Base-by-base conservation (phyloP, 176 grass and related monocot species). In the Otatea glauca region DNA sequence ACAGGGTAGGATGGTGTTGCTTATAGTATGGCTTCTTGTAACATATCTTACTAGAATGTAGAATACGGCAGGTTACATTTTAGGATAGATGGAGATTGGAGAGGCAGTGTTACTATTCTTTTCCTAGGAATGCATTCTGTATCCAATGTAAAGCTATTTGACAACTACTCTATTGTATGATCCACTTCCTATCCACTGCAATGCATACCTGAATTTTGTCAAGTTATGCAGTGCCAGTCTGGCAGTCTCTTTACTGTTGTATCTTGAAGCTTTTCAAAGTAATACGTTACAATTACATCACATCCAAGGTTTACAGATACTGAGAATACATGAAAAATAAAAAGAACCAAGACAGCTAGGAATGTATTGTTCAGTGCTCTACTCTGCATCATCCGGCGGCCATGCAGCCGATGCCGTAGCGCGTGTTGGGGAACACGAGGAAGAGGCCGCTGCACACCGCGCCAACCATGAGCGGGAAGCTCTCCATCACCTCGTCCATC, bases 401-500 rank as follows among this genome's bases (percentile, higher is more conserved):
- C 65, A 86, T 82, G 78, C 91, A 93, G 11, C 89, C 91, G 65
- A 96, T 87, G 48, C 94, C 89, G 16, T 85, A 88, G 81, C 94
- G 87, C 15, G 86, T 86, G 65, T 81, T 91, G 55, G 91, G 91
- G 79, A 96, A 93, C 65, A 93, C 74, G 9, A 92, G 69, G 83
- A 93, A 97, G 51, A 93, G 68, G 47, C 53, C 21, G 53, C 91
- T 97, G 79, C 94, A 86, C 21, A 88, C 83, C 8, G 84, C 70
- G 34, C 89, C 85, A 4, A 88, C 89, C 91, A 93, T 88, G 65
- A 97, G 34, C 15, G 87, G 94, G 34, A 88, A 92, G 71, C 83
- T 90, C 91, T 93, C 91, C 91, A 90, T 93, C 60, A 93, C 89
- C 81, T 91, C 63, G 64, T 76, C 75, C 85, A 93, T 92, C 84